Percentiles rank a stretch among this genome's conserved stretches.
phyloP scores from a whole-genome alignment of 306 rosid genomes.

The Cyamopsis tetragonoloba region DNA sequence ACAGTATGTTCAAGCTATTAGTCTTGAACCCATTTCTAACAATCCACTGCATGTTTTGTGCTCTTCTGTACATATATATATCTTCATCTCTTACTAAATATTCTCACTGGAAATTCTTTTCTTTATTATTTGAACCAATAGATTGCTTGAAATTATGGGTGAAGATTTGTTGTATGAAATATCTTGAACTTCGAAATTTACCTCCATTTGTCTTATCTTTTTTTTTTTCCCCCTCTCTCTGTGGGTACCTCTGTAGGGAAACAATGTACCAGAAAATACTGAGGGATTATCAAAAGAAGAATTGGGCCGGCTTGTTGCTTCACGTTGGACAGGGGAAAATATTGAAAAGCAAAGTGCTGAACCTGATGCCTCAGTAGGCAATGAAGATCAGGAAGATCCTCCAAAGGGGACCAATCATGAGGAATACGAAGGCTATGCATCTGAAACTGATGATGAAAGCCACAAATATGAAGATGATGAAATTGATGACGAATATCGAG shows the following conservation, averaged over 20 bases:
- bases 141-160: constrained; percentile 14
- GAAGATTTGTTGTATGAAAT: background rate
- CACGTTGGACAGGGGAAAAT: constrained; percentile 96
- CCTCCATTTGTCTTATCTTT: constrained; percentile 1
- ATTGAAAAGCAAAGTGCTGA: constrained; percentile 44
- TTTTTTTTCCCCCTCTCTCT: constrained; percentile 24
- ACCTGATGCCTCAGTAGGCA: constrained; percentile 34
- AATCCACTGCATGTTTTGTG: constrained; percentile 5
- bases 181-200: constrained; percentile 2
- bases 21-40: constrained; percentile 7
- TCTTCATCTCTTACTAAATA: background rate
- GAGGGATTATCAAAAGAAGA: constrained; percentile 90
- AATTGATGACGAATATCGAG: constrained; percentile 49
- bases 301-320: constrained; percentile 96
- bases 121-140: constrained; percentile 3
- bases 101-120: background rate
- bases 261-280: constrained; percentile 49
- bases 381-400: constrained; percentile 43
- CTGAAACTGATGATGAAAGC: constrained; percentile 77
- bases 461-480: constrained; percentile 60
- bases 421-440: constrained; percentile 69
- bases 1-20: background rate
- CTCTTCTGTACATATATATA: background rate
- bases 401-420: constrained; percentile 41
- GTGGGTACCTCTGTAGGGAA: constrained; percentile 42